Evolutionary conservation across 768 basidiomycete species (phyloP).

Genomic region (Russula earlei): DNA sequence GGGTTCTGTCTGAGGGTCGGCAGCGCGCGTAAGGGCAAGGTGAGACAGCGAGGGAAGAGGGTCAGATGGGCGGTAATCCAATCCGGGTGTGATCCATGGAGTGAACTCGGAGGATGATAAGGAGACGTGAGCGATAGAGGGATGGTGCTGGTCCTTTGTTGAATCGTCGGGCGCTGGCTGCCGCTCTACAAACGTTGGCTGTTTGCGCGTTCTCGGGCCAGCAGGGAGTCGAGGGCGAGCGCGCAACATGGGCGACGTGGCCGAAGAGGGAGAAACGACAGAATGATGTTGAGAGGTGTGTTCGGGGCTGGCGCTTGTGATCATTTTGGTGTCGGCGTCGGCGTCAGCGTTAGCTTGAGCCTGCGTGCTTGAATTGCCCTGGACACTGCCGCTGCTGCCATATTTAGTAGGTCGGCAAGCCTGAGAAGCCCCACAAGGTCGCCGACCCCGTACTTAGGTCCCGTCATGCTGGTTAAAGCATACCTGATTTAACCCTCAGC

Average conservation of each 20-base stretch:
- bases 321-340: too few species aligned
- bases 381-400: too few species aligned
- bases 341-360: too few species aligned
- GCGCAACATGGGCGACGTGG: not conserved
- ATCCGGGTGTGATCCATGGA: not conserved
- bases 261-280: not conserved
- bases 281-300: not conserved
- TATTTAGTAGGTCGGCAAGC: too few species aligned
- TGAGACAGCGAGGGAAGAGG: not conserved
- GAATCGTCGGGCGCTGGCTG: not conserved
- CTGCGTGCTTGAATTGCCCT: too few species aligned
- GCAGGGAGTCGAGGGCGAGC: slow-evolving; percentile 14
- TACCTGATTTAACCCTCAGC: too few species aligned
- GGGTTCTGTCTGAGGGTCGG: not conserved
- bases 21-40: not conserved
- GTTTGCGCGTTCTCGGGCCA: slow-evolving; percentile 12
- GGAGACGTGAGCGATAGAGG: not conserved
- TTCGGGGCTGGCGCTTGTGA: too few species aligned
- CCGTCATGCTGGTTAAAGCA: too few species aligned
- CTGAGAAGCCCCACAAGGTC: too few species aligned
- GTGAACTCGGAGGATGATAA: not conserved
- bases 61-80: not conserved
- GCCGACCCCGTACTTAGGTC: too few species aligned
- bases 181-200: not conserved
- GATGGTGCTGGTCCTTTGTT: not conserved